phyloP scores from a whole-genome alignment of 2,329 filamentous ascomycete species.

The Nothomitra cinnamomea region DNA sequence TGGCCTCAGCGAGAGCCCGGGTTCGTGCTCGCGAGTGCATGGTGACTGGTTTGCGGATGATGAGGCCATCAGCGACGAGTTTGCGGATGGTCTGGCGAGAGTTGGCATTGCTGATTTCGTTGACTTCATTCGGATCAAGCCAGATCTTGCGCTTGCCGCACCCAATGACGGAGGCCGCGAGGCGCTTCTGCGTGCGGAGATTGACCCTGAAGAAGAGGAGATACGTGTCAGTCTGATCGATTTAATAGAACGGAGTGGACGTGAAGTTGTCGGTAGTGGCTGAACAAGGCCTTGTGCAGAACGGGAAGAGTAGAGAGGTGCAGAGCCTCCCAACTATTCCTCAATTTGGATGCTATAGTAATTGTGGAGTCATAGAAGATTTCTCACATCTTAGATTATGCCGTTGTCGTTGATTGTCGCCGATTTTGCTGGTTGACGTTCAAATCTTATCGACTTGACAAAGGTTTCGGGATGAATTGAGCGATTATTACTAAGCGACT shows the following conservation, averaged over 20 bases:
- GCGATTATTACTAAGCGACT: not conserved
- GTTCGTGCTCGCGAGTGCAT: constrained; percentile 98
- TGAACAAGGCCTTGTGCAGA: not conserved
- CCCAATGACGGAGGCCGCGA: constrained; percentile 95
- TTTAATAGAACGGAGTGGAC: not conserved
- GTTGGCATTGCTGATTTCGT: constrained; percentile 99
- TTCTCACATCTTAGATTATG: not conserved
- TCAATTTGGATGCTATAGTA: not conserved
- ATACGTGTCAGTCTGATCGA: not conserved
- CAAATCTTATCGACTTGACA: not conserved
- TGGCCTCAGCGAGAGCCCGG: constrained; percentile 83
- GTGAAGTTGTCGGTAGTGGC: not conserved
- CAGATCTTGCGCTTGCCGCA: constrained; percentile 99
- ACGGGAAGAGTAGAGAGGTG: no score
- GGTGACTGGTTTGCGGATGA: constrained; percentile 99
- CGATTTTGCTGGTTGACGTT: not conserved
- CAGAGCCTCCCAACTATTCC: not conserved
- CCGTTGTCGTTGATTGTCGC: not conserved
- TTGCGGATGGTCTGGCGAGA: constrained; percentile 99
- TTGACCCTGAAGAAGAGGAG: constrained; percentile 60
- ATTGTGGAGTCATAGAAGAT: no score
- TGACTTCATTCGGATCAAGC: constrained; percentile 99
- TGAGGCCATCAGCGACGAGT: constrained; percentile 98
- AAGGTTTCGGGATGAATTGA: not conserved
- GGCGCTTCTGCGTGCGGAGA: constrained; percentile 99